A percentile compares a stretch with the other conserved stretches of the same genome.
Conservation (phyloP, 306 rosid genomes). For the Casuarina cunninghamiana region DNA sequence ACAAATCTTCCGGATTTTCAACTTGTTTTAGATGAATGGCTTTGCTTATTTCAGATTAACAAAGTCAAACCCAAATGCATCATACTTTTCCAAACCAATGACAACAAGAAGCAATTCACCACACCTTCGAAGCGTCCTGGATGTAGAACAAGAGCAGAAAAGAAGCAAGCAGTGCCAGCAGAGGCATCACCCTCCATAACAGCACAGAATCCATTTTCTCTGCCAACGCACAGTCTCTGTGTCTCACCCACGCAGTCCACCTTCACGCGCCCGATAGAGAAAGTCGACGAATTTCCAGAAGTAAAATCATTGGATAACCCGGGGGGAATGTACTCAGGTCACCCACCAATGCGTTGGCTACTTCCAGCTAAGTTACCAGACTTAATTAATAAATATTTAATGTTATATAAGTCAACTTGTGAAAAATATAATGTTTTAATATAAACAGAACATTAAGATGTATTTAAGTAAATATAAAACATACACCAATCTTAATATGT, state of each 20-base stretch:
- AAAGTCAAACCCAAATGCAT: neutral
- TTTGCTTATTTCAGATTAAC: neutral
- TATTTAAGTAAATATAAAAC: too few species aligned
- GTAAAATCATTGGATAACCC: neutral
- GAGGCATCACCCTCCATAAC: slow-evolving; percentile 62
- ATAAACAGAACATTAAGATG: too few species aligned
- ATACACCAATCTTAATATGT: too few species aligned
- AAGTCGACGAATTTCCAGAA: neutral
- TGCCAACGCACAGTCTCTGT: neutral
- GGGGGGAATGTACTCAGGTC: neutral
- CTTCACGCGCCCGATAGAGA: too few species aligned
- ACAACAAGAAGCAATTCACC: neutral
- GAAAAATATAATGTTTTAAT: too few species aligned
- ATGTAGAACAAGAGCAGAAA: slow-evolving; percentile 39
- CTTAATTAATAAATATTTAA: too few species aligned
- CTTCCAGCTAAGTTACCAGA: neutral
- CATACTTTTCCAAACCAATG: neutral
- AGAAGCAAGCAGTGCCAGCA: slow-evolving; percentile 50
- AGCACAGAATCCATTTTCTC: slow-evolving; percentile 42
- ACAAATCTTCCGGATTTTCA: too few species aligned
- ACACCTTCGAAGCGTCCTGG: slow-evolving; percentile 31
- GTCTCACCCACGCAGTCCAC: neutral
- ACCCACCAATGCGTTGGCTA: neutral
- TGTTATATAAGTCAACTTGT: too few species aligned
- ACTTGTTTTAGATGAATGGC: neutral